Base-by-base conservation (phyloP, 1,284 basidiomycete species). In the Sporisorium iseilematis-ciliati region DNA sequence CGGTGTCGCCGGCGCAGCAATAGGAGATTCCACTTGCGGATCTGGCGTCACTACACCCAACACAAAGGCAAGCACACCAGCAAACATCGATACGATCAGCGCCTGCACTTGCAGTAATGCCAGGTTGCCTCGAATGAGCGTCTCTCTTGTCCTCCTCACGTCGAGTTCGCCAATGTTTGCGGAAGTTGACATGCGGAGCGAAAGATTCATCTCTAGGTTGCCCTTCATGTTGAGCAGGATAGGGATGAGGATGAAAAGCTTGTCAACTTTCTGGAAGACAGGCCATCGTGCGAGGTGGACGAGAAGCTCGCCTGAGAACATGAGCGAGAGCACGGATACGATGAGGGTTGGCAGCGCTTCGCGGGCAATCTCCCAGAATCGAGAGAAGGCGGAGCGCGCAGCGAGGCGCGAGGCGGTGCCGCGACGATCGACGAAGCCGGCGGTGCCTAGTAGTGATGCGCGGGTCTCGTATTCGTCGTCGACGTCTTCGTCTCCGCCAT, bases 151-250 rank as follows among this genome's bases (percentile, higher is more conserved):
- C 3, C 86, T 82, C 0, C 90, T 90, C 21, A 91, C 89, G 84
- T 97, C 94, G 6, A 98, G 90, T 75, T 95, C 91, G 57, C 95
- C 95, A 51, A 95, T 91, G 79, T 97, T 89, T 49, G 89, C 88
- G 5, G 86, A 86, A 4, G 87, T 88, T 7, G 86, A 87, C 77
- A 88, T 86, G 29, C 87, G 84, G 6, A 87, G 85, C 7, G 86
- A 86, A 2, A 88, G 90, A 75, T 95, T 95, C 93, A 96, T 95
- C 86, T 96, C 95, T 49, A 98, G 89, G 80, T 97, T 97, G 18
- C 96, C 96, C 84, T 97, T 97, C 71, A 99, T 90, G 81, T 98
- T 99, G 77, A 96, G 89, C 23, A 98, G 88, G 78, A 97, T 95
- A 12, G 96, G 95, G 8, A 97, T 91, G 64, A 98, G 92, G 88